phyloP scores from a whole-genome alignment of 345 rosid species.

The Aegle marmelos region DNA sequence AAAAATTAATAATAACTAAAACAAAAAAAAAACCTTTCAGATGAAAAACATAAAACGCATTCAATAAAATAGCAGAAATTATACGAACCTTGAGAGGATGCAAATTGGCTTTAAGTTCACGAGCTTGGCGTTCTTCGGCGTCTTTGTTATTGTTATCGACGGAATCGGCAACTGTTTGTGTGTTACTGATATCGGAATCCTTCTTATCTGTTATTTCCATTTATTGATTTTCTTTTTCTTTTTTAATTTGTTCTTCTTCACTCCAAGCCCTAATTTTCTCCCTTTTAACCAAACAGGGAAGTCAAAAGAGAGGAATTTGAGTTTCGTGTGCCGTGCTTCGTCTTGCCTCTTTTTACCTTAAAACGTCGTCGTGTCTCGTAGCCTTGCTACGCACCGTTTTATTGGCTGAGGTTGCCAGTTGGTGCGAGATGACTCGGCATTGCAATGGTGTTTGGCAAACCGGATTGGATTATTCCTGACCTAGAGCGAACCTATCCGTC shows the following conservation, averaged over 20 bases:
- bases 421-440: background rate
- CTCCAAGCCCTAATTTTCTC: slow-evolving; percentile 32
- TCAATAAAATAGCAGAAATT: background rate
- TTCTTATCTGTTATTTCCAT: slow-evolving; percentile 73
- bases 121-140: slow-evolving; percentile 66
- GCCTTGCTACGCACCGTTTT: background rate
- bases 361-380: background rate
- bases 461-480: background rate
- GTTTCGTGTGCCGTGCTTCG: background rate
- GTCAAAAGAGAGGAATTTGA: background rate
- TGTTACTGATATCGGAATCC: slow-evolving; percentile 50
- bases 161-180: slow-evolving; percentile 14
- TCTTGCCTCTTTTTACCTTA: background rate
- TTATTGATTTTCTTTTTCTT: slow-evolving; percentile 7
- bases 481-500: background rate
- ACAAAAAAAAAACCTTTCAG: background rate
- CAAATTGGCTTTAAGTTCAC: slow-evolving; percentile 74
- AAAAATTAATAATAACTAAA: background rate
- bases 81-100: slow-evolving; percentile 81
- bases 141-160: slow-evolving; percentile 28
- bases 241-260: background rate
- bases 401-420: no score
- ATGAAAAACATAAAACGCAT: background rate
- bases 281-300: background rate
- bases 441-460: background rate